Base-by-base conservation (phyloP, 805 yeast species). In the Ascoidea tarda region DNA sequence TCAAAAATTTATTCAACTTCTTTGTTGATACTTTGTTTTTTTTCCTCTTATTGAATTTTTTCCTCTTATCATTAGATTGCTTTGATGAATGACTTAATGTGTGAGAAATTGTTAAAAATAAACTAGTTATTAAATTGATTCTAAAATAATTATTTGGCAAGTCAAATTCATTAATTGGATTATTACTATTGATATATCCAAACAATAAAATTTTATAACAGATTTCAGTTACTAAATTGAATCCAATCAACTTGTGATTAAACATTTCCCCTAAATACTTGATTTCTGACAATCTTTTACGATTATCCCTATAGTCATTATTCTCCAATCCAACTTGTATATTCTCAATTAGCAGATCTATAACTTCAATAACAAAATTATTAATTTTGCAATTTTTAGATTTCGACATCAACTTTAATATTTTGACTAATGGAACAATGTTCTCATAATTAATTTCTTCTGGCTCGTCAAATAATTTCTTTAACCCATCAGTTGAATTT, bases 121-220 rank as follows among this genome's bases (percentile, higher is more conserved):
- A 61, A 0, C 71, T 63, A 32, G 76, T 61, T 16, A 77, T 65
- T 61, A 89, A 65, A 46, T 79, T 79, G 45, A 87, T 69, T 53
- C 96, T 72, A 65, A 87, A 87, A 61, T 81, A 86, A 59, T 86
- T 81, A 58, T 80, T 76, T 0, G 82, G 81, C 10, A 67, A 67
- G 66, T 89, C 96, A n/a, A 74, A 51, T 16, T 67, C 74, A 33
- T 72, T 68, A 2, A 61, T 46, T 4, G 53, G 57, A 28, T 67
- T 69, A 5, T 75, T 73, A 6, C 61, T 65, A 1, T 95, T 90
- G 50, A 74, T 74, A 51, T 33, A 28, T 12, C 33, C 51, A 45
- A 10, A 12, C 14, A 16, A 33, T 33, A 16, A 32, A 6, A 46
- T 46, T n/a, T 14, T 46, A 21, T 47, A 46, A n/a, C n/a, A 42